Evolutionary conservation across 2,329 filamentous ascomycete genomes (phyloP), one percentile per base, ranked within the genome.

Genomic region (Fusarium scirpi): DNA sequence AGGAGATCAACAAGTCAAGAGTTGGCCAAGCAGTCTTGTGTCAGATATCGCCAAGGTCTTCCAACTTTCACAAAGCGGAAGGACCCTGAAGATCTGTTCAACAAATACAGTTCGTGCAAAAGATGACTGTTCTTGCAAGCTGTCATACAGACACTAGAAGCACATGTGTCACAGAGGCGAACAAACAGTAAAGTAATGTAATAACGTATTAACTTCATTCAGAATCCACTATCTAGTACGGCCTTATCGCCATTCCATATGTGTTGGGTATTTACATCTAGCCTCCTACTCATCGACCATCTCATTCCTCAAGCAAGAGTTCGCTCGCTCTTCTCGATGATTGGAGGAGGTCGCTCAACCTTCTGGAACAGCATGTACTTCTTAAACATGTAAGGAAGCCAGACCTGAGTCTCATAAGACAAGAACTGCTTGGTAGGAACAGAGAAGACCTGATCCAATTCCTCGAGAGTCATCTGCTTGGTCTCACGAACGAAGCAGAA

Each of bases 381-480:
- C 70, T 70, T 74, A 47, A 72, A 62, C 55, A 74, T 62, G 27
- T 73, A 68, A 20, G 72, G 72, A 3, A 65, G 48, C 24, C 66
- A 67, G 6, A 61, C 55, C 32, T 44, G 55, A 16, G 65, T 60
- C 59, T 76, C 74, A 66, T 85, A 83, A 27, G 58, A 65, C 55
- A 79, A 78, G 52, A 85, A 85, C 65, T 79, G 82, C 71, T 77
- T 72, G 34, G 78, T 78, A n/a, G 83, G 82, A 1, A 85, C 83
- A 12, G 80, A 82, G 34, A 86, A 86, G 57, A 86, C 82, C 62
- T 66, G 84, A 76, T 86, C 84, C 62, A 86, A 81, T 70, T 85
- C 84, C 73, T 85, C 84, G 7, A 86, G 80, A 0, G 82, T 84
- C 54, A 81, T 80, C 72, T 84, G 85, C 80, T 88, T 89, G 1